Base-by-base conservation (phyloP, 208 protist genomes). In the Leishmania turanica region DNA sequence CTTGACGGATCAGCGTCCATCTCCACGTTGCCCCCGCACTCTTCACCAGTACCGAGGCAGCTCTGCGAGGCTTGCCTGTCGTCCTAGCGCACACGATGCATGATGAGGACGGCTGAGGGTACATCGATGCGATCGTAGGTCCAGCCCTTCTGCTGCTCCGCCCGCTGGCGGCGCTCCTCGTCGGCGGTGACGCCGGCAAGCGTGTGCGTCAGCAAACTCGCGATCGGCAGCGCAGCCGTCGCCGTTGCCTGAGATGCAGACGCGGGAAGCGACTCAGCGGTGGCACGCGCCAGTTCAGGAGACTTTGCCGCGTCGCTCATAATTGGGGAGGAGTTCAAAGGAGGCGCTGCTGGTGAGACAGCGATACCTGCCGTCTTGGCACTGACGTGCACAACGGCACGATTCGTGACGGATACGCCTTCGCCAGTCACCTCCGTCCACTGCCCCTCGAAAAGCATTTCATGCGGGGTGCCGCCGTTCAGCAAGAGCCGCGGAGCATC, bases 141-240 rank as follows among this genome's bases (percentile, higher is more conserved):
- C 88, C 89, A 93, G 15, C 77, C 82, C 45, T 81, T 77, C 47
- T 75, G 78, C 51, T 86, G 79, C 64, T 85, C 84, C 56, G 72
- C 74, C 49, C 80, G 84, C 34, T 31, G 31, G 15, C 69, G 70
- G 3, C 92, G 90, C 31, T 81, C 81, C 70, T 93, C 94, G 75
- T 97, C 94, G 1, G 91, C 89, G 27, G 87, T 93, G 31, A 95
- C 75, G 54, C 94, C 94, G 4, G 81, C 90, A 17, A 72, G 42
- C 0, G 84, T 79, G 66, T 97, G 94, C 15, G 87, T 80, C 31
- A 97, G 81, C 17, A 97, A 75, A 85, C 92, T 97, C n/a, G 90
- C 78, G 27, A 95, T 86, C 34, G 45, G n/a, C 31, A 11, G 49
- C 34, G 56, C 27, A 19, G 34, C 5, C 54, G 37, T 8, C 49